A percentile compares a stretch with the other conserved stretches of the same genome.
Conservation (phyloP, 192 early-diverging fungal genomes). For the Podila horticola region DNA sequence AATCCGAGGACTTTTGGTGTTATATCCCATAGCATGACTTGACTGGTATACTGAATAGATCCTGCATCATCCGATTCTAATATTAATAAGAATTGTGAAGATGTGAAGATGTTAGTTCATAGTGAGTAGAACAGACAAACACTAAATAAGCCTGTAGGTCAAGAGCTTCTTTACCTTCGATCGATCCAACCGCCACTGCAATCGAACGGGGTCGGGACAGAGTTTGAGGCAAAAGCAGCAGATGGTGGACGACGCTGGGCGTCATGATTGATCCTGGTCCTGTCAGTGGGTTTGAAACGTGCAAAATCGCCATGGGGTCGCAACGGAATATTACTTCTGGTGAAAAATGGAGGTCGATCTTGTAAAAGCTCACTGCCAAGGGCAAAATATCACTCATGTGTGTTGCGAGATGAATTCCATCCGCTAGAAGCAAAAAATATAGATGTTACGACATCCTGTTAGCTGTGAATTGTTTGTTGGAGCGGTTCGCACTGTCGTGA, state of each 20-base stretch:
- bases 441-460: not conserved
- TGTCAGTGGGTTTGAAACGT: slow-evolving; percentile 35
- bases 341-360: slow-evolving; percentile 43
- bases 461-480: too few species aligned
- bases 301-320: slow-evolving; percentile 32
- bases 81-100: too few species aligned
- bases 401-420: slow-evolving; percentile 34
- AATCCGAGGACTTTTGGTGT: slow-evolving; percentile 38
- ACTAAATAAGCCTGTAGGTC: not conserved
- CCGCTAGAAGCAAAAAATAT: slow-evolving; percentile 4
- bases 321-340: slow-evolving; percentile 33
- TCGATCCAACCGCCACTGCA: slow-evolving; percentile 30
- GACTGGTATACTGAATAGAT: slow-evolving; percentile 23
- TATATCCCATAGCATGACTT: slow-evolving; percentile 36
- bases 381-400: slow-evolving; percentile 21
- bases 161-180: slow-evolving; percentile 12
- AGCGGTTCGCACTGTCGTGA: too few species aligned
- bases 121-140: not conserved
- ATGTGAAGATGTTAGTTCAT: not conserved
- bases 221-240: slow-evolving; percentile 30
- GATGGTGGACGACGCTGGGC: slow-evolving; percentile 19
- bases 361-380: slow-evolving; percentile 23
- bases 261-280: slow-evolving; percentile 36
- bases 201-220: slow-evolving; percentile 22
- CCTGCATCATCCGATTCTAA: not conserved